Conservation (phyloP, 345 rosid species). For the Sisymbrium altissimum region DNA sequence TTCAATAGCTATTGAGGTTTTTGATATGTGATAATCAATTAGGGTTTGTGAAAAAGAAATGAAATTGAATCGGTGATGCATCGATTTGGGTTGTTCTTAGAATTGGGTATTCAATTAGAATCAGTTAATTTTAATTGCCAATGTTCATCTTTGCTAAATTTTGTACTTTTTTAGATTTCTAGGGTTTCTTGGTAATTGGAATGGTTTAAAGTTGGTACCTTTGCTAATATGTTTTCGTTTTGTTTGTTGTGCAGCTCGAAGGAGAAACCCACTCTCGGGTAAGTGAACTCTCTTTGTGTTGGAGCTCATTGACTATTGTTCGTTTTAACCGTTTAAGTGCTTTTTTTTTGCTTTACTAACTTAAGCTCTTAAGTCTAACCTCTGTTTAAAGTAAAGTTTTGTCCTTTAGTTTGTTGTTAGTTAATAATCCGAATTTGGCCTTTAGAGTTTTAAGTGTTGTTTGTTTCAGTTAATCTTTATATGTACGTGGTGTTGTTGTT, state of each 20-base stretch:
- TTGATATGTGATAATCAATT: not conserved
- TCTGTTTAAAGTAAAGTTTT: not conserved
- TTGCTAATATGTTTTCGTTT: not conserved
- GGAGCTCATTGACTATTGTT: not conserved
- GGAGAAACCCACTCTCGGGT: conserved; percentile 96
- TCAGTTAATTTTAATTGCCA: not conserved
- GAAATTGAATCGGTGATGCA: not conserved
- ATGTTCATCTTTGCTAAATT: not conserved
- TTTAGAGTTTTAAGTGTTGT: no score
- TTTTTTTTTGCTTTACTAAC: not conserved
- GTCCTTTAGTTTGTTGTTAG: not conserved
- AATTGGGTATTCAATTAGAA: not conserved
- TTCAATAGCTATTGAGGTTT: not conserved
- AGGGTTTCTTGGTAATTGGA: no score
- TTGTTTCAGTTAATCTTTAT: no score
- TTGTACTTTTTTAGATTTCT: no score
- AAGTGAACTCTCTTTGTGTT: conserved; percentile 13
- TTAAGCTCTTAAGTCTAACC: not conserved
- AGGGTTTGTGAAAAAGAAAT: not conserved
- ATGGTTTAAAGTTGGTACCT: no score
- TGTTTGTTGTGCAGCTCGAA: conserved; percentile 56
- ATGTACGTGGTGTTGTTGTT: no score
- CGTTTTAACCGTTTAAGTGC: not conserved
- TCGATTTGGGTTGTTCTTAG: not conserved
- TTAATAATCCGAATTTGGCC: no score